phyloP scores from a whole-genome alignment of 164 flowering plant genomes.

The Liriodendron chinense region DNA sequence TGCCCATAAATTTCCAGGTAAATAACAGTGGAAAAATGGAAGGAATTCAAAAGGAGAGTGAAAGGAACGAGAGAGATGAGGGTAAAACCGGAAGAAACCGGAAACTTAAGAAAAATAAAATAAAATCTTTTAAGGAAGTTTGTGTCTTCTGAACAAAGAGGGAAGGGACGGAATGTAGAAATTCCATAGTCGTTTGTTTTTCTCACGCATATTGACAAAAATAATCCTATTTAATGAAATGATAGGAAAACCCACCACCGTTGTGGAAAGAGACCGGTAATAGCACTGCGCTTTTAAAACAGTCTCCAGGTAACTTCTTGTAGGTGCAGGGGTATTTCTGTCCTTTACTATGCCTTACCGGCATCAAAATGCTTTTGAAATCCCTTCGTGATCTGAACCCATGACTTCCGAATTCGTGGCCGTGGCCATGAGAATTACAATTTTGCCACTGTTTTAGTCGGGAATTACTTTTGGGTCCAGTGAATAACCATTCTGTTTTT shows the following conservation, averaged over 20 bases:
- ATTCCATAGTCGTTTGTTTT: not conserved
- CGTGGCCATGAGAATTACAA: slow-evolving; percentile 12
- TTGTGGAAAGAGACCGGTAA: slow-evolving; percentile 5
- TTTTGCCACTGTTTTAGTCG: slow-evolving; percentile 6
- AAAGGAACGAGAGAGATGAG: too few relatives aligned
- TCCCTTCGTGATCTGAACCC: not conserved
- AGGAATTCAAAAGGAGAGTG: not conserved
- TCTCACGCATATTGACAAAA: not conserved
- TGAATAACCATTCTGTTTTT: not conserved
- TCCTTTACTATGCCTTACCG: slow-evolving; percentile 10
- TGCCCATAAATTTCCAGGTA: not conserved
- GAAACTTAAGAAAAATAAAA: too few relatives aligned
- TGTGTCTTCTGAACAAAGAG: not conserved
- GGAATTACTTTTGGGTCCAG: not conserved
- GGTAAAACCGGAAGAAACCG: too few relatives aligned
- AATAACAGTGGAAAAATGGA: not conserved
- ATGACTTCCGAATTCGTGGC: not conserved
- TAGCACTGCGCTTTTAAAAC: not conserved
- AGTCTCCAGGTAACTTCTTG: not conserved
- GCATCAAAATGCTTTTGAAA: not conserved
- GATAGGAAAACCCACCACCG: not conserved
- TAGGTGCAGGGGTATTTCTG: slow-evolving; percentile 21
- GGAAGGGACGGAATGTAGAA: not conserved
- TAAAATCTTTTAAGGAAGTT: not conserved
- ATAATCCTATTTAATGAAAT: not conserved